Base-by-base conservation (phyloP, 768 basidiomycete species). In the Pisolithus sp. region DNA sequence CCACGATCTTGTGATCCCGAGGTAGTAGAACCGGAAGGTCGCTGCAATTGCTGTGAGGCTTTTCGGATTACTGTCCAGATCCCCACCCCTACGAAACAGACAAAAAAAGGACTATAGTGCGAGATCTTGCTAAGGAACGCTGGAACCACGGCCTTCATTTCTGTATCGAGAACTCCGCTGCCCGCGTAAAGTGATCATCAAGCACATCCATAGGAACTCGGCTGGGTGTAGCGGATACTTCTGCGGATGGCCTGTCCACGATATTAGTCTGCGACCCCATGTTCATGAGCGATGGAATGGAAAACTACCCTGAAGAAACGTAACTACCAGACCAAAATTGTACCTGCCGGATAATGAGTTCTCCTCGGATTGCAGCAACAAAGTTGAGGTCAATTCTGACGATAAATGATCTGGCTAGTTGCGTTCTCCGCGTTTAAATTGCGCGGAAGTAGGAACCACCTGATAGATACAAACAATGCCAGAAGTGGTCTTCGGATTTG, bases 401-500 rank as follows among this genome's bases (percentile, higher is more conserved):
- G 40, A 18, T 1, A 20, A 21, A 26, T 8, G 10, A 18, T 39
- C 7, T 34, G 3, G 6, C 46, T 13, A 48, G 49, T 21, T 20
- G 46, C 45, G 20, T 37, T 30, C 23, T 46, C 26, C 15, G 37
- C 7, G 13, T 18, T 9, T 7, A 17, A 17, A 38, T 21, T n/a
- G 15, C 7, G n/a, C 17, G n/a, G 8, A 48, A 39, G 26, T 17
- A 51, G 26, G 23, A 57, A 63, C 31, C 56, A 81, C 89, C 84
- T 42, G 86, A 82, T 40, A 73, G 72, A 57, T 86, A 72, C 0
- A 93, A 71, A 53, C 86, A 86, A 42, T 67, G 71, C 86, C 86
- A 91, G 65, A 92, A 92, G 56, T 90, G 88, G 59, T 93, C 2
- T 82, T 83, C 0, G 82, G 83, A 59, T 86, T 80, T 1, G 82